phyloP scores from a whole-genome alignment of 1,139 yeast genomes.

The Debaryomyces fabryi region DNA sequence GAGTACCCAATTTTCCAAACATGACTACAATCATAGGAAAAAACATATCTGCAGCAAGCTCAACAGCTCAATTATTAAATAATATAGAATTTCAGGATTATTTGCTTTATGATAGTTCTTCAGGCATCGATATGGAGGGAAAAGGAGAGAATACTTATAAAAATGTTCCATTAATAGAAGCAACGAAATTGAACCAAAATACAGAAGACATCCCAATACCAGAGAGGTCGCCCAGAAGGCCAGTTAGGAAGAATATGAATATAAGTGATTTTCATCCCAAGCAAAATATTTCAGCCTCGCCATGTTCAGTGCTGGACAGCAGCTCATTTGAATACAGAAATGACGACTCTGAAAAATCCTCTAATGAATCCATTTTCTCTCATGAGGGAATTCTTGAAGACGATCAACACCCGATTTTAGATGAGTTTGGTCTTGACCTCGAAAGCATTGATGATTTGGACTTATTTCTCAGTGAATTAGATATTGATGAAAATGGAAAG shows the following conservation, averaged over 20 bases:
- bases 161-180: not conserved
- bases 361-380: constrained; percentile 26
- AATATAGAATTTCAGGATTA: not conserved
- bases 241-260: not conserved
- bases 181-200: not conserved
- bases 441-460: constrained; percentile 22
- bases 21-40: not conserved
- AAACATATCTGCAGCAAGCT: not conserved
- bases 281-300: not conserved
- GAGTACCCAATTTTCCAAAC: not conserved
- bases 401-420: not conserved
- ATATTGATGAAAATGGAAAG: constrained; percentile 19
- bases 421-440: constrained; percentile 17
- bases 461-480: constrained; percentile 22
- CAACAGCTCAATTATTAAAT: not conserved
- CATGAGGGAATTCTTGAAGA: constrained; percentile 10
- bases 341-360: constrained; percentile 9
- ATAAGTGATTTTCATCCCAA: not conserved
- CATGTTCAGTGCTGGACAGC: constrained; percentile 6
- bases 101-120: constrained; percentile 1
- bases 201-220: constrained; percentile 4
- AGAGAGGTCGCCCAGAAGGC: constrained; percentile 7
- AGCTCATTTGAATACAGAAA: constrained; percentile 7
- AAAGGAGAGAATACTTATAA: not conserved
- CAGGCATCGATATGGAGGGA: not conserved